These are phyloP conservation scores for Grosmannia clavigera DNA, from an alignment of 2,329 filamentous ascomycete species.

Conservation along the genomic window DNA sequence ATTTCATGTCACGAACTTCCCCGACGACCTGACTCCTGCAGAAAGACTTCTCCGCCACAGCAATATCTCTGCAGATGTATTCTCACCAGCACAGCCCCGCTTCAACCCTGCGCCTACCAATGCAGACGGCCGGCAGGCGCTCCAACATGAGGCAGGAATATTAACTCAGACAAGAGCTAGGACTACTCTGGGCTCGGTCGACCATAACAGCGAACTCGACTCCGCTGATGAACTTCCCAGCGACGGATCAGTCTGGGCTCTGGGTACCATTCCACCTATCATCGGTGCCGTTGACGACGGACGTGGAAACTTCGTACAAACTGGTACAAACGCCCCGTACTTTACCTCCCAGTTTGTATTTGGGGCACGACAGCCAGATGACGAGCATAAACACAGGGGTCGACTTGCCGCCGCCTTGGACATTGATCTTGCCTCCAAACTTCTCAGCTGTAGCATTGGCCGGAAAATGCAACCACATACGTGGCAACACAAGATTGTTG, in stretches of 20 bases:
- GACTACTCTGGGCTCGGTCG: slow-evolving; percentile 16
- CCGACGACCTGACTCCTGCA: slow-evolving; percentile 26
- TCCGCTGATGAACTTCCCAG: slow-evolving; percentile 26
- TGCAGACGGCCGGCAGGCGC: slow-evolving; percentile 13
- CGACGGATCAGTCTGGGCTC: slow-evolving; percentile 60
- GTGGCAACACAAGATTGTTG: not conserved
- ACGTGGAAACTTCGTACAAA: slow-evolving; percentile 50
- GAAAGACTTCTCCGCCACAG: slow-evolving; percentile 34
- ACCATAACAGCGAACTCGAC: slow-evolving; percentile 2
- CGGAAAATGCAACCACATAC: not conserved
- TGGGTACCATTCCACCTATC: slow-evolving; percentile 55
- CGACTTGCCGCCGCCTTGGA: slow-evolving; percentile 70
- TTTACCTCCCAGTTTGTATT: slow-evolving; percentile 39
- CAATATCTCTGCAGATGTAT: slow-evolving; percentile 29
- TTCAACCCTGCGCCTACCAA: slow-evolving; percentile 14
- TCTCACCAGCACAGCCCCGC: slow-evolving; percentile 22
- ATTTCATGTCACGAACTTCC: slow-evolving; percentile 31
- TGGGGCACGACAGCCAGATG: slow-evolving; percentile 30
- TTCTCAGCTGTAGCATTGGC: slow-evolving; percentile 42
- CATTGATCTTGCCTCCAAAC: slow-evolving; percentile 55
- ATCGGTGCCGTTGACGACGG: slow-evolving; percentile 47
- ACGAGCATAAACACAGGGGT: slow-evolving; percentile 59
- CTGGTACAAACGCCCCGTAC: slow-evolving; percentile 60
- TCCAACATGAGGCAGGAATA: slow-evolving; percentile 18
- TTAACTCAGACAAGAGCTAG: slow-evolving; percentile 15